Base-by-base conservation (phyloP, 352 stramenopile species). In the Phytopythium cucurbitacearum region DNA sequence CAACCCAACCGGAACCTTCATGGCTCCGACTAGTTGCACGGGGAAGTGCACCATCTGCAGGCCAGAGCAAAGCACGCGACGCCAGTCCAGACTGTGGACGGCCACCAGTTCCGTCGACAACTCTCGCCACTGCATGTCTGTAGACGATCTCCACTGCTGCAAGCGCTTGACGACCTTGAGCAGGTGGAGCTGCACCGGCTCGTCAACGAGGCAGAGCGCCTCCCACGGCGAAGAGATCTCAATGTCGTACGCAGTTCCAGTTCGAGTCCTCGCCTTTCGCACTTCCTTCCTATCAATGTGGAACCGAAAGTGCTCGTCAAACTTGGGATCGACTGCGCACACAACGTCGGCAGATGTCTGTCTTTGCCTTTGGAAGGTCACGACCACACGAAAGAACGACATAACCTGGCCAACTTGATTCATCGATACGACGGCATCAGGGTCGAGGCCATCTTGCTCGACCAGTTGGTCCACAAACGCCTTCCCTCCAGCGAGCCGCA, bases 401-500 rank as follows among this genome's bases (percentile, higher is more conserved):
- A 62, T 42, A 4, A 81, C 73, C 2, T 66, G 63, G 5, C 76
- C 78, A 38, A 88, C 57, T 12, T 81, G 72, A 9, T 58, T 53
- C 5, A 59, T 59, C 0, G 33, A 50, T 4, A 65, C 52, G 11
- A 55, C 57, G 15, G 56, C 38, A 5, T 43, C 37, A 32, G 50
- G 59, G 3, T 53, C 57, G 5, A 56, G 38, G 13, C 64, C 62
- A 3, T 55, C 66, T 28, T 69, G 60, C 8, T 70, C 57, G 2
- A 77, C 51, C 5, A 92, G 50, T 28, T 89, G 71, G n/a, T 93
- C 83, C 5, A 93, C 69, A 38, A 93, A 93, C 9, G 83, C 83
- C 15, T 73, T 79, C 0, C 83, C 83, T 0, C 71, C 76, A 15
- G 64, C 62, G 33, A 93, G 53, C 1, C 78, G 63, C 34, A 93